phyloP scores from a whole-genome alignment of 2,329 filamentous ascomycete species.

The Hypoxylon sp. region DNA sequence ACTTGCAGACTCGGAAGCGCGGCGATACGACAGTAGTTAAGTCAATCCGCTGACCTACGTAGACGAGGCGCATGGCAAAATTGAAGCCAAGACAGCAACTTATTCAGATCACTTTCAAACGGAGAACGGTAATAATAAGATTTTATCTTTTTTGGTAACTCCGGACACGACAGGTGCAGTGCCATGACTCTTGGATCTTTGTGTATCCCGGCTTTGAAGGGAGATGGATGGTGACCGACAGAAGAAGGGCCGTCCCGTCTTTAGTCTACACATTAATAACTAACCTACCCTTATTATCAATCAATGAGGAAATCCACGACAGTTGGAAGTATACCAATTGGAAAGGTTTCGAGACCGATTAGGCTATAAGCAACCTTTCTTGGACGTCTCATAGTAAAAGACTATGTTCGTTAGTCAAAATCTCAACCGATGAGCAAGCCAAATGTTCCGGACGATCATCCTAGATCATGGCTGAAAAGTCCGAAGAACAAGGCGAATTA shows the following conservation, averaged over 20 bases:
- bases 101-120: constrained; percentile 35
- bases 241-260: constrained; percentile 40
- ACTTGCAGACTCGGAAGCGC: constrained; percentile 40
- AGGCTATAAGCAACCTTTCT: constrained; percentile 8
- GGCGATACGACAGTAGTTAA: constrained; percentile 37
- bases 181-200: constrained; percentile 35
- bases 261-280: constrained; percentile 20
- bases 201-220: constrained; percentile 27
- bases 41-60: constrained; percentile 40
- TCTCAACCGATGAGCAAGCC: constrained; percentile 16
- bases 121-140: constrained; percentile 37
- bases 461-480: constrained; percentile 31
- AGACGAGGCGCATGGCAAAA: constrained; percentile 38
- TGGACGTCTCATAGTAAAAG: constrained; percentile 3
- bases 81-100: constrained; percentile 43
- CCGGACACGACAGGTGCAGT: constrained; percentile 30
- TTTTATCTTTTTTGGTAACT: constrained; percentile 40
- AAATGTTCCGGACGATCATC: constrained; percentile 32
- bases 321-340: constrained; percentile 11
- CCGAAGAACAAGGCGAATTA: constrained; percentile 33
- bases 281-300: constrained; percentile 9
- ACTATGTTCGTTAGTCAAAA: constrained; percentile 4
- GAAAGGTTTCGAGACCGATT: constrained; percentile 19
- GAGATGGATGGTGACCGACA: constrained; percentile 17
- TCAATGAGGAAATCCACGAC: not conserved